A percentile compares a stretch with the other conserved stretches of the same genome.
phyloP scores from a whole-genome alignment of 2,329 filamentous ascomycete genomes.

The Aspergillus alliaceus region DNA sequence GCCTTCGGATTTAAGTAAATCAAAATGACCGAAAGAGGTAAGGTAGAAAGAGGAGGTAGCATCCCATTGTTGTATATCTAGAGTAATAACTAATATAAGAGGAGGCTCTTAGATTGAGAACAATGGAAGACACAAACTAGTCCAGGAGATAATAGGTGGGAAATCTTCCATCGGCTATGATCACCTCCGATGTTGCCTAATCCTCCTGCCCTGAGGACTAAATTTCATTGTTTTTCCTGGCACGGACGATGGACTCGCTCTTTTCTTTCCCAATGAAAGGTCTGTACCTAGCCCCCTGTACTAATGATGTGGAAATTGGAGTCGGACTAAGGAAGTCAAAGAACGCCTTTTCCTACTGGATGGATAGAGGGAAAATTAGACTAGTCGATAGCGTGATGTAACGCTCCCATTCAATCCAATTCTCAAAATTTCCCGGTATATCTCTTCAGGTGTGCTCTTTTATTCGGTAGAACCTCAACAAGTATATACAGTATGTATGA shows the following conservation, averaged over 20 bases:
- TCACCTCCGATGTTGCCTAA: neutral
- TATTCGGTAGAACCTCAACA: no score
- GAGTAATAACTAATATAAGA: no score
- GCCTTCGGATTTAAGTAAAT: no score
- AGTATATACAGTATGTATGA: no score
- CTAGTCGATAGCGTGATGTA: neutral
- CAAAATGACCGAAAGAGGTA: no score
- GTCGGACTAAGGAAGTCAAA: neutral
- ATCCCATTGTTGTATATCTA: no score
- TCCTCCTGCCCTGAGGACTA: neutral
- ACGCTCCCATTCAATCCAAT: neutral
- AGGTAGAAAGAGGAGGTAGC: no score
- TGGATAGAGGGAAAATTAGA: no score
- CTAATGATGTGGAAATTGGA: neutral
- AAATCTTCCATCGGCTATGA: no score
- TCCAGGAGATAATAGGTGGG: neutral
- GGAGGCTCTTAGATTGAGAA: neutral
- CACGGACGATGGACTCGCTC: neutral
- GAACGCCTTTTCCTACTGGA: neutral
- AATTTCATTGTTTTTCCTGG: neutral
- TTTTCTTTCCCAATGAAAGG: neutral
- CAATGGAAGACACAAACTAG: neutral
- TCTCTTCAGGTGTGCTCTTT: neutral
- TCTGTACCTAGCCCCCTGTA: no score
- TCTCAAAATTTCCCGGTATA: neutral